These are phyloP conservation scores for Tanacetum coccineum DNA, from an alignment of 129 eudicot genomes.

Conservation along the genomic window DNA sequence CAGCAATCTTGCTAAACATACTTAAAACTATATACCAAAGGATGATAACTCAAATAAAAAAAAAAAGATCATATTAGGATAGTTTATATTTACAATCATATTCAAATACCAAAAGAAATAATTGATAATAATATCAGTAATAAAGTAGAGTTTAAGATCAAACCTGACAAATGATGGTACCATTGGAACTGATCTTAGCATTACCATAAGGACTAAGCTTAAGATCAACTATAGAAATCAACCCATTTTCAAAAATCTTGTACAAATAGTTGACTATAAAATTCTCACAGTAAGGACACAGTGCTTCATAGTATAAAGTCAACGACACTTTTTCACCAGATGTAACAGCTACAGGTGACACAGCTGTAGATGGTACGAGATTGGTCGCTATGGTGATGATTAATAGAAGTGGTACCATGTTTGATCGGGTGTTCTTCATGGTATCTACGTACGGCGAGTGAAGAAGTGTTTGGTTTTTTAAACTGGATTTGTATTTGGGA, in stretches of 20 bases:
- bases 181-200: slow-evolving; percentile 44
- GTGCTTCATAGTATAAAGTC: slow-evolving; percentile 59
- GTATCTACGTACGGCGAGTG: neutral
- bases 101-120: neutral
- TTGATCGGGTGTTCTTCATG: neutral
- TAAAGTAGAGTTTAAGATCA: neutral
- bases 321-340: slow-evolving; percentile 40
- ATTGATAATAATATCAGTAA: neutral
- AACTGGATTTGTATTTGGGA: neutral
- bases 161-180: slow-evolving; percentile 75
- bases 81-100: neutral
- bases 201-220: slow-evolving; percentile 78
- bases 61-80: neutral
- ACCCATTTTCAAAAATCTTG: slow-evolving; percentile 50
- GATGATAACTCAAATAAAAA: neutral
- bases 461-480: neutral
- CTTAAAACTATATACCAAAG: neutral
- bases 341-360: slow-evolving; percentile 9
- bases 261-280: slow-evolving; percentile 50
- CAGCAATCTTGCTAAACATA: neutral
- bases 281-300: slow-evolving; percentile 66
- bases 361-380: neutral
- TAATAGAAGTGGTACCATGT: neutral
- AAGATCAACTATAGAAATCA: slow-evolving; percentile 45
- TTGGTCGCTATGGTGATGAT: neutral